Evolutionary conservation across 371 early-diverging fungal species (phyloP), one percentile per base, ranked within the genome.

Genomic region (Apophysomyces variabilis): DNA sequence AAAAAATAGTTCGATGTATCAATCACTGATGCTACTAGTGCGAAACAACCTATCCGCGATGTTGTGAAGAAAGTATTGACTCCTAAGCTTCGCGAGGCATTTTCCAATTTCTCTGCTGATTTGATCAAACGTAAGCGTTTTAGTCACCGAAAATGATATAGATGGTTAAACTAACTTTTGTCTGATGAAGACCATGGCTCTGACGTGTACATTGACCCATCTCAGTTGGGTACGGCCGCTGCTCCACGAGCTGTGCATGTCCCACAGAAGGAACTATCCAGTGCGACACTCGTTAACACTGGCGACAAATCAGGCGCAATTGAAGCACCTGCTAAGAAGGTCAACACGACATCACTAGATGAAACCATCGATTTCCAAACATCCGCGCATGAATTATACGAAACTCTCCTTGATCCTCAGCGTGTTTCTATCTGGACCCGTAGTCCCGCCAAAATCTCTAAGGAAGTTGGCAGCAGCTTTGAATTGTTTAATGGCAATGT

Each of bases 401-500:
- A 89, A 50, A 89, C 92, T 0, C 80, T 97, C 44, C 74, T 93
- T 58, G 91, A 96, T 72, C 73, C 86, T 41, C 84, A 82, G 50
- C 86, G 93, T 39, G 94, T 93, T 54, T 70, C 75, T 9, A 84
- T 80, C 41, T 98, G 98, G 98, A 90, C 96, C 0, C 86, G 96
- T 39, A 83, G 87, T 18, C 77, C 78, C 68, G 87, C 83, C 62
- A 83, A 82, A 54, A 73, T 87, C n/a, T 73, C 82, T 5, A 64
- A 67, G 37, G 77, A 86, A 64, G 75, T 84, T 12, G 93, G 91
- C 26, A 66, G 82, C 32, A 68, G 71, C 62, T 94, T 93, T 79
- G 84, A 84, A 63, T 74, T 96, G 59, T 95, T 98, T 76, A 92
- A 87, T 26, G 96, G 95, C 38, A 95, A 95, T 71, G 91, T 98